Percentiles rank a stretch among this genome's conserved stretches.
Evolutionary conservation across 108 stramenopile genomes (phyloP).

Genomic region (Chaetoceros tenuissimus): DNA sequence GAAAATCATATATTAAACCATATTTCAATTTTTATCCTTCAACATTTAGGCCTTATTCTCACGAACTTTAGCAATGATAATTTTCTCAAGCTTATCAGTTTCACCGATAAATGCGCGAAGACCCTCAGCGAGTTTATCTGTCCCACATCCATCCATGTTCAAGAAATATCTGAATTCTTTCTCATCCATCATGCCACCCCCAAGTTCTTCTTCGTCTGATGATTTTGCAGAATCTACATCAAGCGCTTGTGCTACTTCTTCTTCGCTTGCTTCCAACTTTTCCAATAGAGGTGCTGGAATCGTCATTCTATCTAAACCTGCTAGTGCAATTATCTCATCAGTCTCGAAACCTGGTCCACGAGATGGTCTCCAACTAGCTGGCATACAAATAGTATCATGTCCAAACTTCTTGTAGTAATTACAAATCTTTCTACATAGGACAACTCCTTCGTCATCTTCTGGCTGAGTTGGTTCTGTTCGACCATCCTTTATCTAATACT

Average conservation of each 20-base stretch:
- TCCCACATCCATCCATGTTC: conserved; percentile 88
- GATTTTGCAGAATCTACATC: background rate
- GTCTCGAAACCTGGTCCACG: conserved; percentile 60
- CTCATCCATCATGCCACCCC: conserved; percentile 35
- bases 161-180: conserved; percentile 35
- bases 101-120: conserved; percentile 82
- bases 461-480: conserved; percentile 43
- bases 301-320: conserved; percentile 83
- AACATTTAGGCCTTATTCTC: too few species aligned
- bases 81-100: conserved; percentile 77
- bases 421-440: conserved; percentile 82
- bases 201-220: conserved; percentile 3
- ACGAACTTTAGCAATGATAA: conserved; percentile 58
- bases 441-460: conserved; percentile 87
- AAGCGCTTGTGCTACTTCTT: conserved; percentile 3
- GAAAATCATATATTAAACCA: too few species aligned
- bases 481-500: conserved; percentile 84
- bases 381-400: conserved; percentile 96
- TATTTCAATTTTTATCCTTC: too few species aligned
- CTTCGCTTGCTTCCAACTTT: conserved; percentile 25
- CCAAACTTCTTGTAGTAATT: conserved; percentile 78
- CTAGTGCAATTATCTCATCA: conserved; percentile 77
- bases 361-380: conserved; percentile 89
- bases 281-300: conserved; percentile 72
- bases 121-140: conserved; percentile 90